Evolutionary conservation across 768 basidiomycete genomes (phyloP).

Genomic region (Mycena alexandri): DNA sequence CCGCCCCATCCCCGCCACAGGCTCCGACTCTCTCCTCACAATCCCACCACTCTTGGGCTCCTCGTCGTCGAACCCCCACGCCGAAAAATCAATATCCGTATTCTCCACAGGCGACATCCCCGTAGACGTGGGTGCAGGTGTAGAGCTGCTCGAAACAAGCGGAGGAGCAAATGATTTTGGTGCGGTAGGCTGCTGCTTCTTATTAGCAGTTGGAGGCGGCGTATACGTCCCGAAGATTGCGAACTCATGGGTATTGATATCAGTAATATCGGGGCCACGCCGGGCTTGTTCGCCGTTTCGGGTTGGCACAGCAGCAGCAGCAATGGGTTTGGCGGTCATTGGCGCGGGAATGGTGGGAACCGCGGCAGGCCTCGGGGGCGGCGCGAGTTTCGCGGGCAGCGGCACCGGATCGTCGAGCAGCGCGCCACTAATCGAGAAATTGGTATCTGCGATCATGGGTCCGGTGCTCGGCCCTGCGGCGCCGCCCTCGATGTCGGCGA

Average conservation of each 20-base stretch:
- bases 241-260: slow-evolving; percentile 26
- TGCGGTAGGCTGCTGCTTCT: neutral
- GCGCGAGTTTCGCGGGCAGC: slow-evolving; percentile 36
- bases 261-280: slow-evolving; percentile 5
- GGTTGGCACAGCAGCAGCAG: neutral
- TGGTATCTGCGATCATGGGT: neutral
- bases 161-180: slow-evolving; percentile 22
- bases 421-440: slow-evolving; percentile 24
- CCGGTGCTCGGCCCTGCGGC: neutral
- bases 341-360: neutral
- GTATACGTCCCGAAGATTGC: slow-evolving; percentile 25
- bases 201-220: slow-evolving; percentile 21
- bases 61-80: slow-evolving; percentile 37
- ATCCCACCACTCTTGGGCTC: slow-evolving; percentile 20
- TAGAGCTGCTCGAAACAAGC: slow-evolving; percentile 13
- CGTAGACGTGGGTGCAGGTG: slow-evolving; percentile 12
- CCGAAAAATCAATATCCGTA: slow-evolving; percentile 34
- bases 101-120: slow-evolving; percentile 24
- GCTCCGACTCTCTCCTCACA: slow-evolving; percentile 21
- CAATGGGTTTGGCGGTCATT: neutral
- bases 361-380: neutral
- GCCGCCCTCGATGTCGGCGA: slow-evolving; percentile 66
- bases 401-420: slow-evolving; percentile 51
- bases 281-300: slow-evolving; percentile 23
- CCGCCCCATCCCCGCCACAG: neutral